Base-by-base conservation (phyloP, 345 rosid species). In the Geranium brycei region DNA sequence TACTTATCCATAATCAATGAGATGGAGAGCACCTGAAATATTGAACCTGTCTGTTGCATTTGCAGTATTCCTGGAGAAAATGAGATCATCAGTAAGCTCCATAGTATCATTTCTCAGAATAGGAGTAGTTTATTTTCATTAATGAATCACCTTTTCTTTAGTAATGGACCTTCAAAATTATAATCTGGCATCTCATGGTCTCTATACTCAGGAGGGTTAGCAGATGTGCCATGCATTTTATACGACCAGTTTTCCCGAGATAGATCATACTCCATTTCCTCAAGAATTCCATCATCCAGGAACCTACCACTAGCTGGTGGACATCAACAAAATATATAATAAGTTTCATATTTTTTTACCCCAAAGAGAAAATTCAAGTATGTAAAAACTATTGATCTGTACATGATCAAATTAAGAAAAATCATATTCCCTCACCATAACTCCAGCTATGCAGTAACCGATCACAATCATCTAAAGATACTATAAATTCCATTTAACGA, bases 61-160 rank as follows among this genome's bases (percentile, higher is more conserved):
- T 35, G 41, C 41, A 35, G 5, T 7, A 35, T 35, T 35, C 16
- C n/a, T 62, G 28, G 1, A 1, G 47, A 17, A 14, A 41, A 11
- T 7, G 17, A 10, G 64, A 62, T 59, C 53, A 28, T 23, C 23
- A 53, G 58, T 19, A 51, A 40, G 69, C 55, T 15, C 17, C 53
- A 59, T 19, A 15, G 58, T 4, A 17, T 5, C 41, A 31, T 62
- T 62, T 58, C 62, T 56, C 58, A 32, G 35, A 66, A 32, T 57
- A 65, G 62, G 41, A 62, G 47, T 67, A 66, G 71, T 64, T 60
- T 47, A 18, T 6, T 62, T 60, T 67, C 59, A 31, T 69, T 68
- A 18, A 47, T 3, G 28, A 60, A 66, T 40, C 56, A 88, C 97
- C 89, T 80, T 72, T 80, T 86, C 73, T 77, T 75, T 66, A 19